A percentile compares a stretch with the other conserved stretches of the same genome.
These are phyloP conservation scores for Xerophyta viscosa DNA, from an alignment of 106 monocot species.

Conservation along the genomic window DNA sequence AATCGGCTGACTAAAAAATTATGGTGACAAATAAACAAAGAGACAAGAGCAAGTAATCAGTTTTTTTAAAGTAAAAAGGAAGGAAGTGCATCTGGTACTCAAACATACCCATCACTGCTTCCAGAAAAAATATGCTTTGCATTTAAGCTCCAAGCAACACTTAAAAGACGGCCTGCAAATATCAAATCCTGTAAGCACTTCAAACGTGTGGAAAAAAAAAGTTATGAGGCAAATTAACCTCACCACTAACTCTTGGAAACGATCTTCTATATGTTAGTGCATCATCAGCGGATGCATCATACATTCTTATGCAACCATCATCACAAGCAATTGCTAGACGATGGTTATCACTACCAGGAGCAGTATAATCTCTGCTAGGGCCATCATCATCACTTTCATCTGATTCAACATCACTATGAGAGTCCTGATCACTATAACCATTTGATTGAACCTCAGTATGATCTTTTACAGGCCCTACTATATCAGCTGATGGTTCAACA, in stretches of 20 bases:
- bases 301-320: slow-evolving; percentile 85
- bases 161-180: slow-evolving; percentile 63
- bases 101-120: slow-evolving; percentile 89
- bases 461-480: slow-evolving; percentile 10
- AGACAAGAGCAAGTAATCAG: too few species aligned
- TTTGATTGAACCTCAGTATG: slow-evolving; percentile 11
- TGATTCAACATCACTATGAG: slow-evolving; percentile 47
- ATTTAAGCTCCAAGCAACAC: slow-evolving; percentile 90
- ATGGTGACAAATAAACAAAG: not conserved
- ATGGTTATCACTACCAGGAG: slow-evolving; percentile 17
- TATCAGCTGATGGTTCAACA: slow-evolving; percentile 51
- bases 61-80: too few species aligned
- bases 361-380: slow-evolving; percentile 24
- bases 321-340: slow-evolving; percentile 85
- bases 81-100: not conserved
- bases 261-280: slow-evolving; percentile 57
- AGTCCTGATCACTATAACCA: slow-evolving; percentile 32
- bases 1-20: not conserved
- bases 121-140: slow-evolving; percentile 74
- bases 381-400: slow-evolving; percentile 30
- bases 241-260: slow-evolving; percentile 88
- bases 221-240: slow-evolving; percentile 12
- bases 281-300: slow-evolving; percentile 39
- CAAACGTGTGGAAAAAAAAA: not conserved
- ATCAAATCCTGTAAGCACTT: not conserved